A percentile compares a stretch with the other conserved stretches of the same genome.
Conservation (phyloP, 331 rosid species). For the Malus hybrid region DNA sequence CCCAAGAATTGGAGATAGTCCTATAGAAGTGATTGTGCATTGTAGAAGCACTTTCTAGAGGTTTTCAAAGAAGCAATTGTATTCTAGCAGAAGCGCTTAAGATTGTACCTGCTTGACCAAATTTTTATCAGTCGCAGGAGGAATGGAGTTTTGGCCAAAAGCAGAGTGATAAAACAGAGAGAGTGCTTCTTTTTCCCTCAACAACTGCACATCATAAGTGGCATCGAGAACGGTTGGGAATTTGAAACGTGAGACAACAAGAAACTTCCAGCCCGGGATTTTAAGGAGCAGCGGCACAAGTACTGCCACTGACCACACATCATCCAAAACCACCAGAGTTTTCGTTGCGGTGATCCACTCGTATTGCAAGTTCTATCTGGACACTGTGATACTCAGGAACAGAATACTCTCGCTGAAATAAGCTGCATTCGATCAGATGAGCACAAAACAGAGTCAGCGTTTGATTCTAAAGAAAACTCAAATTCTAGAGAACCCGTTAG, state of each 20-base stretch:
- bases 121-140: slow-evolving; percentile 38
- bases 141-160: slow-evolving; percentile 68
- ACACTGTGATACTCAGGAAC: slow-evolving; percentile 88
- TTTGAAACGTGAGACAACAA: slow-evolving; percentile 64
- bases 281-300: slow-evolving; percentile 50
- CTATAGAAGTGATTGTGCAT: too few relatives aligned
- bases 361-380: slow-evolving; percentile 52
- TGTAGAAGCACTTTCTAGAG: too few relatives aligned
- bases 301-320: slow-evolving; percentile 61
- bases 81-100: too few relatives aligned
- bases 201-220: slow-evolving; percentile 51
- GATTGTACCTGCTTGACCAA: slow-evolving; percentile 68
- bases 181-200: slow-evolving; percentile 57
- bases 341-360: slow-evolving; percentile 24
- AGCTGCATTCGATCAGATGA: slow-evolving; percentile 28
- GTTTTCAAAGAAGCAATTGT: too few relatives aligned
- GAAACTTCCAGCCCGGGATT: slow-evolving; percentile 50
- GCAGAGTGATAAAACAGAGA: slow-evolving; percentile 84
- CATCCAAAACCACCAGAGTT: slow-evolving; percentile 72
- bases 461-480: background rate
- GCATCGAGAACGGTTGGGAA: slow-evolving; percentile 33
- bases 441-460: background rate
- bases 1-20: too few relatives aligned
- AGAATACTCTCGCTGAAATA: slow-evolving; percentile 57
- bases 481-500: background rate